Conservation (phyloP, 345 rosid species). For the Hibiscus trionum region DNA sequence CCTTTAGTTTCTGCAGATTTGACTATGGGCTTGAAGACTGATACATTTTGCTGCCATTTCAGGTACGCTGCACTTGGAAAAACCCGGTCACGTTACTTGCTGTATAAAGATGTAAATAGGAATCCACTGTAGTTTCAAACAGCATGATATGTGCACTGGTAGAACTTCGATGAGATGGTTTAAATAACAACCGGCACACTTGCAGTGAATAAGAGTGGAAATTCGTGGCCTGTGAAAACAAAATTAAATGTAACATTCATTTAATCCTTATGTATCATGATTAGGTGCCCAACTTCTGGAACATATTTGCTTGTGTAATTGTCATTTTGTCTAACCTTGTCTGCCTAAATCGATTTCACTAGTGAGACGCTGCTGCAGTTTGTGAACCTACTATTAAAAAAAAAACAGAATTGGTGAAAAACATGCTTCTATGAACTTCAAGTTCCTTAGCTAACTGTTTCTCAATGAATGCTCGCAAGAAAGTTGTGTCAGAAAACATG, state of each 20-base stretch:
- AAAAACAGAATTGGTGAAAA: too few species aligned
- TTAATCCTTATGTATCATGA: neutral
- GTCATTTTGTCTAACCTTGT: too few species aligned
- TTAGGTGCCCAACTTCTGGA: neutral
- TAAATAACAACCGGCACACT: neutral
- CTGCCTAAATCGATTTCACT: neutral
- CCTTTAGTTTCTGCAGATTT: neutral
- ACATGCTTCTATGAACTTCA: too few species aligned
- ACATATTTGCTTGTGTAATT: neutral
- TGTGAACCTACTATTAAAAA: neutral
- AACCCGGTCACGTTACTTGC: constrained; percentile 5
- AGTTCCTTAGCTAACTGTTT: too few species aligned
- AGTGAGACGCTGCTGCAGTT: neutral
- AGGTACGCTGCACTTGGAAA: constrained; percentile 8
- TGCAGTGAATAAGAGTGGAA: neutral
- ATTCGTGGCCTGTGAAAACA: neutral
- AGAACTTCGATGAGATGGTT: neutral
- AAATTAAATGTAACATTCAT: neutral
- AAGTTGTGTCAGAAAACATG: neutral
- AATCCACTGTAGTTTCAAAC: constrained; percentile 26
- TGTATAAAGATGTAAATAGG: constrained; percentile 44
- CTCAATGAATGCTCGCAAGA: too few species aligned
- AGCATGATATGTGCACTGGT: constrained; percentile 14
- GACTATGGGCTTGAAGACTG: neutral
- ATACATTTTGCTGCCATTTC: constrained; percentile 14